Conservation (phyloP, 176 grass and related monocot genomes). For the Musa beccarii region DNA sequence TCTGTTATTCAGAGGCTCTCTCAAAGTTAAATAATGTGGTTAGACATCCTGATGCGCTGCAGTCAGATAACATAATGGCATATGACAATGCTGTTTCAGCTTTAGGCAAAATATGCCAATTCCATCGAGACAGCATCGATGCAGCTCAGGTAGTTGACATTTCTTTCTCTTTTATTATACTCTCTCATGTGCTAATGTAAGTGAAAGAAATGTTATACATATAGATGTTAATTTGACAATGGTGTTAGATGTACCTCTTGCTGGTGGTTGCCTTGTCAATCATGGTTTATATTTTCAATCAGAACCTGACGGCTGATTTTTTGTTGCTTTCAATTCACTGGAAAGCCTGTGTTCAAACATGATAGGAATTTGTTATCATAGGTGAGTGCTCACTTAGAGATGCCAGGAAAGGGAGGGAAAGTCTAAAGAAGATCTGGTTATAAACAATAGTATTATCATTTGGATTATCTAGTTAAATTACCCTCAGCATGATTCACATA, state of each 20-base stretch:
- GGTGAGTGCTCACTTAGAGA: neutral
- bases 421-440: neutral
- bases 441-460: no score
- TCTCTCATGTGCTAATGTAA: no score
- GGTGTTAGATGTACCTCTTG: neutral
- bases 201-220: neutral
- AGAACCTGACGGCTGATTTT: neutral
- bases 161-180: neutral
- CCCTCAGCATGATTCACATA: no score
- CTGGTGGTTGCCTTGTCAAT: neutral
- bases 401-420: neutral
- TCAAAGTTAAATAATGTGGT: conserved; percentile 94
- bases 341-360: neutral
- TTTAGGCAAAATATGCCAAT: conserved; percentile 89
- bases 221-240: neutral
- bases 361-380: neutral
- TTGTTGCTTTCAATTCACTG: neutral
- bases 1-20: conserved; percentile 59
- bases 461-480: no score
- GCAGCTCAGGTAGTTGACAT: conserved; percentile 48
- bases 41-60: conserved; percentile 63
- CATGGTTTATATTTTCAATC: neutral
- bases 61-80: conserved; percentile 85
- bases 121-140: conserved; percentile 74
- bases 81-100: conserved; percentile 97